Evolutionary conservation across 768 basidiomycete genomes (phyloP), one percentile per base, ranked within the genome.

Genomic region (Boletus vermiculosoides): DNA sequence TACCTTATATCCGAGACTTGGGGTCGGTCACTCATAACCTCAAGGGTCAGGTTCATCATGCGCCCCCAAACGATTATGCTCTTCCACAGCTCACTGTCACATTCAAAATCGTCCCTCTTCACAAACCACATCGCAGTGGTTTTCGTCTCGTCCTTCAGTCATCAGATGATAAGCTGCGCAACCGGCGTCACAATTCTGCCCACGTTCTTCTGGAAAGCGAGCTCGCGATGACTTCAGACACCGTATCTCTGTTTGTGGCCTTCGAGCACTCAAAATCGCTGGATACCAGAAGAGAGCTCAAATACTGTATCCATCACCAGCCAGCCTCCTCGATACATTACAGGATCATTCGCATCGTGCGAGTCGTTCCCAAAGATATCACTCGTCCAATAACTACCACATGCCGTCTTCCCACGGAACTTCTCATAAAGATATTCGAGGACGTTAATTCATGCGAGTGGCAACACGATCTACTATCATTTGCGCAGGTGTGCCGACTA

Each of bases 401-500:
- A 8, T 4, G 5, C 18, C 12, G 2, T 20, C 20, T 60, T 23
- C 54, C 54, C 11, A 25, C 10, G 11, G 60, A 59, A 30, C 12
- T 61, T 16, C 36, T 59, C 4, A 1, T 55, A 16, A 28, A 52
- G n/a, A 52, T 55, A 23, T 53, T 60, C 13, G 41, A 50, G 6
- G 22, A 2, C 18, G 4, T 3, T 16, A n/a, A 48, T 23, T n/a
- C 28, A 25, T 37, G 36, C 42, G 3, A 16, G 1, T 61, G 58
- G 54, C 37, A 60, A 42, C 13, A 25, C 1, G 42, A 60, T 41
- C 47, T 60, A 2, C 18, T 60, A 4, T 56, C 47, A 5, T 49
- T 40, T 36, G 50, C 58, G 12, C 58, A 60, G 39, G 60, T 55
- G 1, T 61, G 46, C 28, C 50, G 54, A 22, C 20, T 40, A 20